Evolutionary conservation across 1,284 basidiomycete species (phyloP).

Genomic region (Inonotus hispidus): DNA sequence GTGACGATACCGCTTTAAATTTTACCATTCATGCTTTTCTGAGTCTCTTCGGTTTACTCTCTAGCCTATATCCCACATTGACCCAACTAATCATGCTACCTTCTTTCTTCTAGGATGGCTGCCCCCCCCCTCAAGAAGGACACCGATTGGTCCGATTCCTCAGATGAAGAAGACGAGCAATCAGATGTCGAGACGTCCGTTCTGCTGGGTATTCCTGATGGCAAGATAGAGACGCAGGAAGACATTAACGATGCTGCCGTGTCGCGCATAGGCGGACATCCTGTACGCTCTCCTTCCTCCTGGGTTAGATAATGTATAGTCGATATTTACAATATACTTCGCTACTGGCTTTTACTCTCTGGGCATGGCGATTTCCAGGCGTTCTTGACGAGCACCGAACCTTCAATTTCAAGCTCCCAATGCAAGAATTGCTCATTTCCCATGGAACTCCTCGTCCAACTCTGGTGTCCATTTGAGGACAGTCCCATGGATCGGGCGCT

Average conservation of each 20-base stretch:
- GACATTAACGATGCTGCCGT: constrained; percentile 70
- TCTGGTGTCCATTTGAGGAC: constrained; percentile 82
- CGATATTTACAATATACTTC: constrained; percentile 21
- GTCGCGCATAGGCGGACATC: constrained; percentile 79
- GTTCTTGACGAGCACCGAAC: constrained; percentile 29
- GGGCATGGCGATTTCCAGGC: constrained; percentile 27
- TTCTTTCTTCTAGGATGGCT: constrained; percentile 18
- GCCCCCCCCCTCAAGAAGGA: constrained; percentile 35
- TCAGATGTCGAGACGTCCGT: constrained; percentile 63
- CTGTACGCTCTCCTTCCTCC: constrained; percentile 55
- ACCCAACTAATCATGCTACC: constrained; percentile 15
- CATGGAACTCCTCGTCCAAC: constrained; percentile 75
- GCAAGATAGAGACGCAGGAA: constrained; percentile 44
- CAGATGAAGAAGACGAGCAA: constrained; percentile 57
- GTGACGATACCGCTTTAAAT: constrained; percentile 57
- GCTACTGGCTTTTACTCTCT: constrained; percentile 22
- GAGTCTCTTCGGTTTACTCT: constrained; percentile 36
- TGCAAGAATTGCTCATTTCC: constrained; percentile 66
- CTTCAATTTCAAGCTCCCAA: constrained; percentile 33
- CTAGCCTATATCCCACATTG: constrained; percentile 12
- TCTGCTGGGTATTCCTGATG: constrained; percentile 73
- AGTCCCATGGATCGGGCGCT: constrained; percentile 76
- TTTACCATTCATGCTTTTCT: constrained; percentile 90
- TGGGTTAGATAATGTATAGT: constrained; percentile 34
- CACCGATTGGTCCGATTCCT: constrained; percentile 73